Percentiles rank a stretch among this genome's conserved stretches.
Evolutionary conservation across 1,284 basidiomycete species (phyloP).

Genomic region (Ustilago esculenta): DNA sequence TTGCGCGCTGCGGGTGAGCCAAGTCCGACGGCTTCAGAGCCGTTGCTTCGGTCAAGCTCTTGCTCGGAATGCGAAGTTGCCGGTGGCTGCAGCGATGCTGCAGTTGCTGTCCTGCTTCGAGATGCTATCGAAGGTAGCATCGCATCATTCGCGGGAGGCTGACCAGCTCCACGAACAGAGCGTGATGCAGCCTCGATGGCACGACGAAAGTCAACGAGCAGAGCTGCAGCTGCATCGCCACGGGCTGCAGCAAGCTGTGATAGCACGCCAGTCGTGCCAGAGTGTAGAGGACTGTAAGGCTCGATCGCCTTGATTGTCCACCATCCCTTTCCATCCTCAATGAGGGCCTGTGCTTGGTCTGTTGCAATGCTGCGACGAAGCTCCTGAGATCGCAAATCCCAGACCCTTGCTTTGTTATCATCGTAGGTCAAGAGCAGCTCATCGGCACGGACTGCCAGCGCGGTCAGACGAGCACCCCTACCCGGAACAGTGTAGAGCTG

Average conservation of each 20-base stretch:
- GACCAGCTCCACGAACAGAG: conserved; percentile 15
- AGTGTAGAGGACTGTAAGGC: conserved; percentile 28
- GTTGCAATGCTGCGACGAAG: conserved; percentile 82
- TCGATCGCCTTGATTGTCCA: conserved; percentile 41
- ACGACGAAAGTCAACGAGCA: conserved; percentile 58
- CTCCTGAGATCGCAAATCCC: conserved; percentile 86
- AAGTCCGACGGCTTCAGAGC: conserved; percentile 7
- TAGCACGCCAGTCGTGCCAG: conserved; percentile 49
- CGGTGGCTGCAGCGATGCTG: conserved; percentile 5
- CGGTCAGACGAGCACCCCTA: conserved; percentile 71
- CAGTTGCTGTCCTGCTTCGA: not conserved
- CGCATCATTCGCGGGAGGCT: conserved; percentile 1
- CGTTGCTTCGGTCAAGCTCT: conserved; percentile 2
- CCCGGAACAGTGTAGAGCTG: conserved; percentile 83
- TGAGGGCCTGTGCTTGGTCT: conserved; percentile 80
- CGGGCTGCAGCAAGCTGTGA: conserved; percentile 44
- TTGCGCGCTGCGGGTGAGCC: conserved; percentile 43
- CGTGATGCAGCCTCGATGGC: conserved; percentile 58
- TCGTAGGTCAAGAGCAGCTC: conserved; percentile 82
- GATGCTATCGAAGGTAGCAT: not conserved
- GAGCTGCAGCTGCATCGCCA: conserved; percentile 23
- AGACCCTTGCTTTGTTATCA: conserved; percentile 81
- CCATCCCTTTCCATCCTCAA: conserved; percentile 70
- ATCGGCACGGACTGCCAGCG: conserved; percentile 76
- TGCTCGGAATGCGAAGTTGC: conserved; percentile 13